Conservation (phyloP, 2,329 filamentous ascomycete species). For the Sporothrix curviconia region DNA sequence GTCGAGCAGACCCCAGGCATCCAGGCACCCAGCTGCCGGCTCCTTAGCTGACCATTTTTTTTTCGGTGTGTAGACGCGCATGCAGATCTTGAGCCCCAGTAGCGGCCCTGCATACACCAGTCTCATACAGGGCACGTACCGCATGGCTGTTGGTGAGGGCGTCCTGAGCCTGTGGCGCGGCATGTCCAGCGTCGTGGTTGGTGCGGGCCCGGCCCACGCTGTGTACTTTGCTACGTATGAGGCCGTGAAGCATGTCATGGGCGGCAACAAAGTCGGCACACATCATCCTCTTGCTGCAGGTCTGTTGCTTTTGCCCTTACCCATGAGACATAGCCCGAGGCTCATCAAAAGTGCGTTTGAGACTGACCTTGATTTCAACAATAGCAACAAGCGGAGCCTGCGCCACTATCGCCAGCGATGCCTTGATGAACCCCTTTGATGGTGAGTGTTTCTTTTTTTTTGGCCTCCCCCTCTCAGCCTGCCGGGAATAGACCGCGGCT, state of each 20-base stretch:
- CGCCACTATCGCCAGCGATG: slow-evolving; percentile 94
- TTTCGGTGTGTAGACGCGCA: slow-evolving; percentile 66
- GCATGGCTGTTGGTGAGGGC: slow-evolving; percentile 85
- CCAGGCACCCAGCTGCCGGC: neutral
- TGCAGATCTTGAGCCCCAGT: slow-evolving; percentile 89
- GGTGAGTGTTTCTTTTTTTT: slow-evolving; percentile 49
- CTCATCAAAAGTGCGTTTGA: too few relatives aligned
- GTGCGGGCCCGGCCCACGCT: slow-evolving; percentile 91
- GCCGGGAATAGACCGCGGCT: too few relatives aligned
- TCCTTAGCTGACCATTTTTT: too few relatives aligned
- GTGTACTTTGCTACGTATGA: slow-evolving; percentile 99
- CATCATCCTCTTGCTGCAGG: slow-evolving; percentile 92
- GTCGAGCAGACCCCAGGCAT: too few relatives aligned
- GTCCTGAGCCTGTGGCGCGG: slow-evolving; percentile 91
- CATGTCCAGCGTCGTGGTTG: slow-evolving; percentile 91
- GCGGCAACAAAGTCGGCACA: slow-evolving; percentile 77
- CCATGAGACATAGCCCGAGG: too few relatives aligned
- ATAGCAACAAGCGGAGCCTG: slow-evolving; percentile 85
- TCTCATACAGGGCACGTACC: slow-evolving; percentile 84
- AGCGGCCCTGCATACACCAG: slow-evolving; percentile 78
- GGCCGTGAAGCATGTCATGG: slow-evolving; percentile 91
- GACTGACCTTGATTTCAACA: neutral
- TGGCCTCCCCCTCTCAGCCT: too few relatives aligned
- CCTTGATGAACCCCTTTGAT: slow-evolving; percentile 98
- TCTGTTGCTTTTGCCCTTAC: slow-evolving; percentile 37